These are phyloP conservation scores for Schizophyllum amplum DNA, from an alignment of 1,284 basidiomycete species.

Conservation along the genomic window DNA sequence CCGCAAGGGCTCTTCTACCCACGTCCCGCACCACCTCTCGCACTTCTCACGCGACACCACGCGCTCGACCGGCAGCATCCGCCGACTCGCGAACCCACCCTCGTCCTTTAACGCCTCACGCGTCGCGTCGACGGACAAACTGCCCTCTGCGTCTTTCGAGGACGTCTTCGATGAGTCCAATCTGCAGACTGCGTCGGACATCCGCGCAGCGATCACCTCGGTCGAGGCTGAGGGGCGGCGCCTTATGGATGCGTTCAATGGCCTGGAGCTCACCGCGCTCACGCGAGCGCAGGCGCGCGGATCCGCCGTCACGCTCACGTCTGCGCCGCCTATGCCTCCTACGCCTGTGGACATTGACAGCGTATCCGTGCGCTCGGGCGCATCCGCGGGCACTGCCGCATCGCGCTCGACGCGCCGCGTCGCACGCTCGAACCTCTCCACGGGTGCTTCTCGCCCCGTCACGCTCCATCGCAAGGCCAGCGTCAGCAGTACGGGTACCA, in stretches of 20 bases:
- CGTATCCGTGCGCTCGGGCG: constrained; percentile 34
- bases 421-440: constrained; percentile 21
- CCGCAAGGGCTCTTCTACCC: too few species aligned
- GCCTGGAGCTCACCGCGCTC: constrained; percentile 54
- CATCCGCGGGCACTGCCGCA: constrained; percentile 28
- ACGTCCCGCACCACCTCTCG: constrained; percentile 3
- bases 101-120: constrained; percentile 5
- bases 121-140: constrained; percentile 17
- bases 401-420: background rate
- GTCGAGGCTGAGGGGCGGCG: constrained; percentile 58
- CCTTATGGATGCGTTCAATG: constrained; percentile 62
- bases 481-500: constrained; percentile 15
- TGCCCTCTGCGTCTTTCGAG: constrained; percentile 17
- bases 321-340: constrained; percentile 20
- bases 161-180: constrained; percentile 40
- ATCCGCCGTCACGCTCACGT: constrained; percentile 22
- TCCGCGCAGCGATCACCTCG: constrained; percentile 50
- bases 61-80: constrained; percentile 7
- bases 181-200: constrained; percentile 43
- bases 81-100: constrained; percentile 1
- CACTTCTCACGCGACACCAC: constrained; percentile 10
- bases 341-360: constrained; percentile 21
- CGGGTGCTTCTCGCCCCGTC: constrained; percentile 22
- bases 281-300: constrained; percentile 36
- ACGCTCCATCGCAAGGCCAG: too few species aligned